Percentiles rank a stretch among this genome's conserved stretches.
phyloP scores from a whole-genome alignment of 306 rosid genomes.

The Aeschynomene evenia region DNA sequence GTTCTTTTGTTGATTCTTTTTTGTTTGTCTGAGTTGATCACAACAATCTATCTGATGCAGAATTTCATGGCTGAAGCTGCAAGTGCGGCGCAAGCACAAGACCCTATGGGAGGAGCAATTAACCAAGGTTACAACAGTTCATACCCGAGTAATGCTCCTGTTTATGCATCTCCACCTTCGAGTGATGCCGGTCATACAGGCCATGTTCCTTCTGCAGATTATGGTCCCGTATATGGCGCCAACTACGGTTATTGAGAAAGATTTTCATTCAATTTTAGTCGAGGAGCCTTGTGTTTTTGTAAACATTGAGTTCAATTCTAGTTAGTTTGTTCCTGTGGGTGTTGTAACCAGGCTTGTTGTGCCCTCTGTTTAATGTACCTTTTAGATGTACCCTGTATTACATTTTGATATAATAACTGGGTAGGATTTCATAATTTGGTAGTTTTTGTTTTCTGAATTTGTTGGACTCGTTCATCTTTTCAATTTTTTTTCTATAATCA shows the following conservation, averaged over 20 bases:
- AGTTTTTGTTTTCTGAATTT: neutral
- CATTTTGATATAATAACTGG: slow-evolving; percentile 14
- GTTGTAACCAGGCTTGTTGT: neutral
- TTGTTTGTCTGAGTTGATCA: neutral
- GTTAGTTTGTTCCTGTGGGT: slow-evolving; percentile 15
- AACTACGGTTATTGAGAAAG: slow-evolving; percentile 46
- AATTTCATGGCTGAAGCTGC: slow-evolving; percentile 71
- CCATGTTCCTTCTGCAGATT: slow-evolving; percentile 48
- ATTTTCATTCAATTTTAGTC: slow-evolving; percentile 12
- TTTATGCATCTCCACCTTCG: slow-evolving; percentile 49
- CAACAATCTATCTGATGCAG: slow-evolving; percentile 37
- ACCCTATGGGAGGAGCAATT: slow-evolving; percentile 44
- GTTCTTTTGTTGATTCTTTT: neutral
- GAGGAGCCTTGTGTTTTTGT: slow-evolving; percentile 21
- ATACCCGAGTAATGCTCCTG: slow-evolving; percentile 45
- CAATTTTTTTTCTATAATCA: neutral
- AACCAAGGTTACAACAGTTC: slow-evolving; percentile 52
- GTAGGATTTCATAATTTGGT: slow-evolving; percentile 23
- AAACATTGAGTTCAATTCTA: slow-evolving; percentile 29
- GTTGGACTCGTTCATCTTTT: neutral
- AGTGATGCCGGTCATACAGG: slow-evolving; percentile 42
- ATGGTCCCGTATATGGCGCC: slow-evolving; percentile 53
- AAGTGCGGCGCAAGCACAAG: slow-evolving; percentile 45
- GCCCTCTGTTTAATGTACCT: neutral
- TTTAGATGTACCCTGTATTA: slow-evolving; percentile 20